Evolutionary conservation across 2,329 filamentous ascomycete genomes (phyloP), one percentile per base, ranked within the genome.

Genomic region (Pseudogymnoascus sp.): DNA sequence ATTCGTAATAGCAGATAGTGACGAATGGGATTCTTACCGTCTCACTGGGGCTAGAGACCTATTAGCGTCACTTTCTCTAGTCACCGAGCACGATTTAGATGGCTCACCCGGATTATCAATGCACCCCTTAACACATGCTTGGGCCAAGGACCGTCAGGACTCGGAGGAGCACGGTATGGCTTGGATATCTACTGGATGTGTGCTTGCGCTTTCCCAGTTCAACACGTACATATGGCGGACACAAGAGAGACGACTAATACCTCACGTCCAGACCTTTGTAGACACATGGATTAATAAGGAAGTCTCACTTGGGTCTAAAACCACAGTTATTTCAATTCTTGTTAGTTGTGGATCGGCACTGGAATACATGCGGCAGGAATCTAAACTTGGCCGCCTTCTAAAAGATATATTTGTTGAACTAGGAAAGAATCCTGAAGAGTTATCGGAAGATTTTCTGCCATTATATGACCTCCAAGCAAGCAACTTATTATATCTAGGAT

Each of bases 61-160:
- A 13, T 70, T 76, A 37, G 67, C 60, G 11, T 72, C 71, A 38
- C 70, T 74, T 62, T 72, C 70, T 10, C 64, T 75, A 35, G 66
- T 73, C 11, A 68, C 63, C 21, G 40, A 61, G 42, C 42, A 68
- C 2, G 29, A 65, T 10, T 3, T 64, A 23, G 38, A 68, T 23
- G 64, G 62, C 4, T 63, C 9, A 5, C 11, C 56, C 2, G 63
- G 64, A 53, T 56, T 75, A 33, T 73, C 73, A 23, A 75, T 75
- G 65, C 74, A 76, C 65, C 72, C 72, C 3, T 67, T 76, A 1
- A 68, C 71, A 11, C 74, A 76, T 63, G 68, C 71, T 3, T 76
- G 73, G 74, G 72, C 72, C 17, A 68, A 67, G 40, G 72, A 73
- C 59, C 69, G 72, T 13, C 67, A 70, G 60, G 53, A 65, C 29